Evolutionary conservation across 1,284 basidiomycete species (phyloP).

Genomic region (Sporisorium exsertum): DNA sequence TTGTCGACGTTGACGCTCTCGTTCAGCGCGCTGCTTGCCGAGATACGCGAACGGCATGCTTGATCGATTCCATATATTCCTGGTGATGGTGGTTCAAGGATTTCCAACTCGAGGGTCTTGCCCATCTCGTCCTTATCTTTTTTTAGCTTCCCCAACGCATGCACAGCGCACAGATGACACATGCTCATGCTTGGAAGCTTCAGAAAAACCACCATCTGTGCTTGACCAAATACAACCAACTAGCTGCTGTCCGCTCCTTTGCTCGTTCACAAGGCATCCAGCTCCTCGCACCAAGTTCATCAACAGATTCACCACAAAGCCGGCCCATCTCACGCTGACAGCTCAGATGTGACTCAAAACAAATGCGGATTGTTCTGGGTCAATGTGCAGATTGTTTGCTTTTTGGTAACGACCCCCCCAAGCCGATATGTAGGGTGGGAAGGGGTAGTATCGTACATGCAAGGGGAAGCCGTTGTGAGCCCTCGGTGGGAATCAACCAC

Average conservation of each 20-base stretch:
- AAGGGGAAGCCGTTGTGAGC: conserved; percentile 31
- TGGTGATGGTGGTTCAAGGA: neutral
- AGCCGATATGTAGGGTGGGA: conserved; percentile 27
- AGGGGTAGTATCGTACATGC: conserved; percentile 38
- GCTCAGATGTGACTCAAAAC: neutral
- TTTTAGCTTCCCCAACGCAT: too few relatives aligned
- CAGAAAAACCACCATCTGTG: too few relatives aligned
- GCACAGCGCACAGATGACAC: too few relatives aligned
- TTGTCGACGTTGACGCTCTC: neutral
- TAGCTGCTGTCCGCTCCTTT: neutral
- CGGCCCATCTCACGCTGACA: neutral
- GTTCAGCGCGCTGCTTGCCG: conserved; percentile 13
- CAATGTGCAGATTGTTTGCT: conserved; percentile 53
- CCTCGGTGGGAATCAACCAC: conserved; percentile 45
- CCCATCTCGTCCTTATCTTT: too few relatives aligned
- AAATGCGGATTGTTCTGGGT: conserved; percentile 11
- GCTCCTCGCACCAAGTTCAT: too few relatives aligned
- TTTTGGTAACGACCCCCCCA: conserved; percentile 43
- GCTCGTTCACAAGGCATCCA: too few relatives aligned
- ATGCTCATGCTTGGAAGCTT: too few relatives aligned
- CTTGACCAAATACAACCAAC: too few relatives aligned
- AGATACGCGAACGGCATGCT: conserved; percentile 28
- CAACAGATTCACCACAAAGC: neutral
- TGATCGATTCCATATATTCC: neutral
- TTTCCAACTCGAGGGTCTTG: too few relatives aligned